These are phyloP conservation scores for Penstemon newberryi DNA, from an alignment of 257 asterid genomes.

Conservation along the genomic window DNA sequence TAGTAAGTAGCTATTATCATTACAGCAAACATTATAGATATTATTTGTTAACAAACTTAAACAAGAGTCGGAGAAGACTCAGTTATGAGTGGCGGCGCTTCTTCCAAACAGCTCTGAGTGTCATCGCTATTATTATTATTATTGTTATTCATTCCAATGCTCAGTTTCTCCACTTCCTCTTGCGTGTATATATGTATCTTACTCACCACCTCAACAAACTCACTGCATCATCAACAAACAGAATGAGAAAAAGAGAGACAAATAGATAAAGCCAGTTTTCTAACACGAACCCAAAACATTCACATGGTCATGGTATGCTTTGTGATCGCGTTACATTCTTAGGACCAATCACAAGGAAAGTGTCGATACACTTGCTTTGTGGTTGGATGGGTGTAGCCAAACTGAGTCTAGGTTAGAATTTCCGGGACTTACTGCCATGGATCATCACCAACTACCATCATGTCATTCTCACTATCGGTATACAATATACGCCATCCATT, in stretches of 20 bases:
- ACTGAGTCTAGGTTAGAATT: no score
- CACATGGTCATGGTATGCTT: no score
- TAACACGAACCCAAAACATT: no score
- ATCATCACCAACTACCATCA: conserved; percentile 98
- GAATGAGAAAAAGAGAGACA: not conserved
- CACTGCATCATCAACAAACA: conserved; percentile 45
- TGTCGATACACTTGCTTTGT: no score
- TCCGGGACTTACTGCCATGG: conserved; percentile 87
- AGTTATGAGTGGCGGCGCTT: conserved; percentile 45
- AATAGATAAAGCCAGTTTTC: no score
- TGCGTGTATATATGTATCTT: conserved; percentile 88
- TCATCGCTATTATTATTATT: conserved; percentile 62
- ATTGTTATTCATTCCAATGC: conserved; percentile 50
- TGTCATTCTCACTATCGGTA: conserved; percentile 91
- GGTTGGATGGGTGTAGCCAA: no score
- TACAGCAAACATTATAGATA: no score
- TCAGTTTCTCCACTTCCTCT: conserved; percentile 91
- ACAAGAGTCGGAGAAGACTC: no score
- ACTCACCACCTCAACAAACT: conserved; percentile 74
- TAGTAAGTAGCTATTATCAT: no score
- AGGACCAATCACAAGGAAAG: no score
- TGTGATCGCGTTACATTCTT: no score
- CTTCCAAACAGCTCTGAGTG: conserved; percentile 92
- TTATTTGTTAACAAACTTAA: no score
- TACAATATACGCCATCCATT: conserved; percentile 91